A percentile compares a stretch with the other conserved stretches of the same genome.
phyloP scores from a whole-genome alignment of 176 grass and related monocot genomes.

The Paspalum vaginatum region DNA sequence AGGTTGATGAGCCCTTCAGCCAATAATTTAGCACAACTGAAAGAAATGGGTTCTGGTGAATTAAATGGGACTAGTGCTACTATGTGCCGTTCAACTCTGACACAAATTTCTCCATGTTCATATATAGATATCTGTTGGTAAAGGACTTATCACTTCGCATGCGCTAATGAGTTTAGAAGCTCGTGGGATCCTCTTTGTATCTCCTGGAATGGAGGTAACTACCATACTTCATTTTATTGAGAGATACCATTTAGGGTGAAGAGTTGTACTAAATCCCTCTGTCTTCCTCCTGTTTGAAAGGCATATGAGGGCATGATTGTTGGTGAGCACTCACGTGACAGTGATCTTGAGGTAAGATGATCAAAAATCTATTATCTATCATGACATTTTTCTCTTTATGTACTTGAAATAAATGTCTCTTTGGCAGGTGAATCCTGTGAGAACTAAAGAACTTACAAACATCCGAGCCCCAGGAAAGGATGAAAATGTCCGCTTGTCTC shows the following conservation, averaged over 20 bases:
- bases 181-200: conserved; percentile 94
- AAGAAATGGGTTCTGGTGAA: conserved; percentile 13
- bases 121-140: conserved; percentile 83
- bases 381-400: neutral
- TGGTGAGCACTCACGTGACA: conserved; percentile 95
- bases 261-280: conserved; percentile 27
- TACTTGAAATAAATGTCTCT: conserved; percentile 32
- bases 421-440: conserved; percentile 87
- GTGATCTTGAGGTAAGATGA: conserved; percentile 91
- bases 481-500: conserved; percentile 89
- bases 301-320: conserved; percentile 97
- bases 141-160: conserved; percentile 84
- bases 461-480: conserved; percentile 94
- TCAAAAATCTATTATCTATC: conserved; percentile 39
- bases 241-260: conserved; percentile 5
- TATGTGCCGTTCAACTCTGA: conserved; percentile 35
- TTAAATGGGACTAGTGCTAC: conserved; percentile 7
- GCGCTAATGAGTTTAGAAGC: conserved; percentile 99
- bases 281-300: conserved; percentile 53
- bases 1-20: conserved; percentile 11
- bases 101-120: conserved; percentile 32
- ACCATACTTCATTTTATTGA: conserved; percentile 37
- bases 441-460: conserved; percentile 97
- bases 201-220: conserved; percentile 91
- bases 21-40: neutral